Conservation (phyloP, 345 rosid genomes). For the Pelargonium nanum region DNA sequence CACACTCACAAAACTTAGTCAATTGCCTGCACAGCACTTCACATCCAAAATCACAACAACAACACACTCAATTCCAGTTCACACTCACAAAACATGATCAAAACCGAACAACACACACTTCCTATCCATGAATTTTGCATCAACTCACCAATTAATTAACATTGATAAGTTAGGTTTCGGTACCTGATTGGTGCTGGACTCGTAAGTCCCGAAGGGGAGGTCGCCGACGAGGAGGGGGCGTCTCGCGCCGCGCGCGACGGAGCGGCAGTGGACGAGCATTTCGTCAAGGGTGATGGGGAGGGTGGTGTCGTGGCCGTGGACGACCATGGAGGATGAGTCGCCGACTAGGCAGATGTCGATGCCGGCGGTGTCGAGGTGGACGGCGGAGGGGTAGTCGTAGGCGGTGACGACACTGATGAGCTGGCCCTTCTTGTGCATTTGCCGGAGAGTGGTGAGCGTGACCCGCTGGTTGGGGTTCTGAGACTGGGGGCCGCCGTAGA, state of each 20-base stretch:
- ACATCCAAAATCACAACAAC: conserved; percentile 11
- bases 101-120: background rate
- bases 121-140: too few relatives aligned
- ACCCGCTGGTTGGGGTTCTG: conserved; percentile 55
- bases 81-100: background rate
- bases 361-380: conserved; percentile 72
- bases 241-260: conserved; percentile 80
- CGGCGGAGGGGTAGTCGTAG: conserved; percentile 83
- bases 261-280: conserved; percentile 86
- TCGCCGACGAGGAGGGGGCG: conserved; percentile 82
- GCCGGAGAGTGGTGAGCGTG: conserved; percentile 46
- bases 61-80: conserved; percentile 9
- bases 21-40: conserved; percentile 50
- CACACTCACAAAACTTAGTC: too few relatives aligned
- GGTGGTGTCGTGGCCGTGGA: conserved; percentile 91
- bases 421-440: conserved; percentile 51
- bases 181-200: conserved; percentile 62
- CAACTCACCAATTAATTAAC: background rate
- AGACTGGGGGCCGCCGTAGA: conserved; percentile 68
- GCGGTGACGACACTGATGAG: conserved; percentile 76
- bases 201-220: conserved; percentile 83
- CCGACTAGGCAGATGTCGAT: conserved; percentile 82
- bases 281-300: conserved; percentile 85
- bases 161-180: background rate
- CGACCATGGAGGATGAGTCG: conserved; percentile 92